Percentiles rank a stretch among this genome's conserved stretches.
phyloP scores from a whole-genome alignment of 2,329 filamentous ascomycete species.

The Sarocladium brachiariae region DNA sequence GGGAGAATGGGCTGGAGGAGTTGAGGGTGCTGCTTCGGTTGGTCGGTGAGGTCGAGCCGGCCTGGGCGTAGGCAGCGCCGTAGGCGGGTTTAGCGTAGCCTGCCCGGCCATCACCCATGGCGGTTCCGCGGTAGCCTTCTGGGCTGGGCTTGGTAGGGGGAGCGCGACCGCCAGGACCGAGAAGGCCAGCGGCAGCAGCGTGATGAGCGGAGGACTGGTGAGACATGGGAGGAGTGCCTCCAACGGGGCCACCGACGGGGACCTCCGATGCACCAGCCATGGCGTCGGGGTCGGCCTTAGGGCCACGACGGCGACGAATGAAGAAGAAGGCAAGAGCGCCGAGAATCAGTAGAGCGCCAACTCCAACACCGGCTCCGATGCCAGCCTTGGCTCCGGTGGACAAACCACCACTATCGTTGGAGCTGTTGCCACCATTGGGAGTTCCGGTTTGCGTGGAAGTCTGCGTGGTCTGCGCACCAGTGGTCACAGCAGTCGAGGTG shows the following conservation, averaged over 20 bases:
- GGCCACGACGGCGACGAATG: slow-evolving; percentile 22
- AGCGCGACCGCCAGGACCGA: slow-evolving; percentile 10
- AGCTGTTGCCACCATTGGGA: slow-evolving; percentile 16
- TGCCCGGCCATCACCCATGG: slow-evolving; percentile 30
- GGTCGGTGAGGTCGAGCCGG: slow-evolving; percentile 18
- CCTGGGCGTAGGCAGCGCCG: slow-evolving; percentile 23
- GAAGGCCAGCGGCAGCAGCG: slow-evolving; percentile 18
- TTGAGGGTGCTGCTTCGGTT: slow-evolving; percentile 15
- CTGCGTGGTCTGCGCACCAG: slow-evolving; percentile 20
- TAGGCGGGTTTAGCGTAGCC: slow-evolving; percentile 33
- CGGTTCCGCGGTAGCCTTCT: slow-evolving; percentile 34
- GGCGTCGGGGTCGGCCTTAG: slow-evolving; percentile 30
- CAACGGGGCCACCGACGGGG: slow-evolving; percentile 26
- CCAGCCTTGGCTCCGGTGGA: slow-evolving; percentile 37
- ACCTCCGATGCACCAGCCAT: slow-evolving; percentile 36
- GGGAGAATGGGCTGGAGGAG: slow-evolving; percentile 5
- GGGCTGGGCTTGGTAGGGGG: slow-evolving; percentile 20
- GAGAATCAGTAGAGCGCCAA: slow-evolving; percentile 28
- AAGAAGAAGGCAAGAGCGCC: slow-evolving; percentile 23
- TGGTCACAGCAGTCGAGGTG: slow-evolving; percentile 26
- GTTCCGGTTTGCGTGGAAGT: slow-evolving; percentile 23
- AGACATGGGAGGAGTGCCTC: slow-evolving; percentile 23
- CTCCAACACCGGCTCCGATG: slow-evolving; percentile 33
- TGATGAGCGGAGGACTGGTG: slow-evolving; percentile 17
- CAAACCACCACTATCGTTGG: slow-evolving; percentile 21